Conservation (phyloP, 2,329 filamentous ascomycete genomes). For the Annulohypoxylon truncatum region DNA sequence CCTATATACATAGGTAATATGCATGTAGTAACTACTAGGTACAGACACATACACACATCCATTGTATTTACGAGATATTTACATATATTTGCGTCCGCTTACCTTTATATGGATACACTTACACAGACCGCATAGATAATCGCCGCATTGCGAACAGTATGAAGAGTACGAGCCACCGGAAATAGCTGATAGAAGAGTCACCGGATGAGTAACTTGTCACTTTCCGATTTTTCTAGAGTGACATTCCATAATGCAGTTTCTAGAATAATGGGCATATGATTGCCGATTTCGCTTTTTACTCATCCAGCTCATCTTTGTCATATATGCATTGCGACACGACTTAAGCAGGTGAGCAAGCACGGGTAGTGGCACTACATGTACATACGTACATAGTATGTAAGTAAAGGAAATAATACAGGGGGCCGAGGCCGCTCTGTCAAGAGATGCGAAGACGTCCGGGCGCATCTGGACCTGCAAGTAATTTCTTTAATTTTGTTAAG, state of each 20-base stretch:
- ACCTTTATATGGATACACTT: background rate
- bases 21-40: background rate
- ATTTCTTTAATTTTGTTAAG: slow-evolving; percentile 35
- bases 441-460: slow-evolving; percentile 30
- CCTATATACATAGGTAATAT: too few relatives aligned
- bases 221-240: slow-evolving; percentile 25
- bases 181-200: background rate
- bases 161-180: background rate
- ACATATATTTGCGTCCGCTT: background rate
- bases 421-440: slow-evolving; percentile 38
- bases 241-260: slow-evolving; percentile 24
- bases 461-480: slow-evolving; percentile 43
- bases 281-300: slow-evolving; percentile 35
- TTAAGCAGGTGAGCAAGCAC: background rate
- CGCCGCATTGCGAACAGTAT: background rate
- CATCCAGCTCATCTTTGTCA: slow-evolving; percentile 21
- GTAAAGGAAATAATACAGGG: slow-evolving; percentile 12
- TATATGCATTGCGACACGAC: slow-evolving; percentile 30
- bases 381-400: slow-evolving; percentile 9
- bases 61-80: background rate
- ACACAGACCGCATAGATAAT: background rate
- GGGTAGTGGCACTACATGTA: slow-evolving; percentile 12
- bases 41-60: background rate
- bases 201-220: slow-evolving; percentile 26
- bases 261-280: slow-evolving; percentile 34